Evolutionary conservation across 2,329 filamentous ascomycete species (phyloP).

Genomic region (Cladophialophora immunda): DNA sequence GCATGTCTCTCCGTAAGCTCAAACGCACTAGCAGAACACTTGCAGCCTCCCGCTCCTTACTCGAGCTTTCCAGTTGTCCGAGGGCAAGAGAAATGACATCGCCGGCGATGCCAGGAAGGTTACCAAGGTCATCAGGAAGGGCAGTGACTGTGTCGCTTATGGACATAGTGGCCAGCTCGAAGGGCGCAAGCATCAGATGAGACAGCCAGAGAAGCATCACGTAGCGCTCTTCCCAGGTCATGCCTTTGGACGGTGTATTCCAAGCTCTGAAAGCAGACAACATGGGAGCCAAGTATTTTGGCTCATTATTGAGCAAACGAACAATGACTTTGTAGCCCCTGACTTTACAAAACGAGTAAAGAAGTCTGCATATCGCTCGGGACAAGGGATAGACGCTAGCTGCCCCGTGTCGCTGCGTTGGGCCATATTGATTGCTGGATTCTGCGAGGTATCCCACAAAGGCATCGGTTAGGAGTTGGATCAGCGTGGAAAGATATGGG

Average conservation of each 20-base stretch:
- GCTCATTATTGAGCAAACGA: conserved; percentile 89
- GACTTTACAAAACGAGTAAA: conserved; percentile 95
- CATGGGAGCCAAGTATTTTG: conserved; percentile 81
- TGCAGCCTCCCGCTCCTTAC: conserved; percentile 91
- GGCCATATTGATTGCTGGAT: conserved; percentile 39
- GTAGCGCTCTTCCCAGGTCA: conserved; percentile 89
- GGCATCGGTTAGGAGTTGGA: conserved; percentile 77
- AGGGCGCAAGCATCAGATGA: conserved; percentile 83
- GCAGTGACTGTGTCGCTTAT: conserved; percentile 42
- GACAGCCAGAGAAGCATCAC: conserved; percentile 87
- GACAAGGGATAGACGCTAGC: conserved; percentile 62
- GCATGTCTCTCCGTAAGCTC: conserved; percentile 88
- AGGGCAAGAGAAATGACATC: conserved; percentile 76
- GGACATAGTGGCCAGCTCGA: conserved; percentile 88
- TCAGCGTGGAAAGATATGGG: conserved; percentile 76
- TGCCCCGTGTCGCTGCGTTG: conserved; percentile 46
- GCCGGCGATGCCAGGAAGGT: conserved; percentile 74
- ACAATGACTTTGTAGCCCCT: conserved; percentile 92
- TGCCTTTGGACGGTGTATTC: conserved; percentile 45
- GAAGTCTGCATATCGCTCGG: conserved; percentile 76
- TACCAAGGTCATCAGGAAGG: conserved; percentile 58
- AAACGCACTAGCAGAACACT: conserved; percentile 81
- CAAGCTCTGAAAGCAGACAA: conserved; percentile 55
- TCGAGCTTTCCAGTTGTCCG: conserved; percentile 75
- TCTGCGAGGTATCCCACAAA: conserved; percentile 63